These are phyloP conservation scores for Santalum album DNA, from an alignment of 164 flowering plant genomes.

Conservation along the genomic window DNA sequence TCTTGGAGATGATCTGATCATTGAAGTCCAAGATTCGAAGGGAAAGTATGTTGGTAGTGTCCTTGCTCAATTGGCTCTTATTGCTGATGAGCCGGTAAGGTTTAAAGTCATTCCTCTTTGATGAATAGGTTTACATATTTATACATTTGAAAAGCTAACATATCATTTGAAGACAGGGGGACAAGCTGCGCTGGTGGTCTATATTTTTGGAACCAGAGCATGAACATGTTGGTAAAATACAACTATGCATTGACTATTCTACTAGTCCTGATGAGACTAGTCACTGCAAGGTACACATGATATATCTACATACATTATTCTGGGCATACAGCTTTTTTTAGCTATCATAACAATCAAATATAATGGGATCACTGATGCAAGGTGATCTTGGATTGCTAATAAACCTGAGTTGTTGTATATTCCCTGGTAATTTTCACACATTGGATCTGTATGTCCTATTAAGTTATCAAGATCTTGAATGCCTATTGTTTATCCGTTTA, in stretches of 20 bases:
- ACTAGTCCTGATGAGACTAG: neutral
- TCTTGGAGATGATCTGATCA: neutral
- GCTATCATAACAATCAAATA: too few relatives aligned
- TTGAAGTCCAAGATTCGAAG: conserved; percentile 2
- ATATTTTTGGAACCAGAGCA: conserved; percentile 1
- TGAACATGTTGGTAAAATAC: conserved; percentile 2
- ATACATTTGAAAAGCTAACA: neutral
- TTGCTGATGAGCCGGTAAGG: conserved; percentile 2
- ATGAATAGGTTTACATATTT: neutral
- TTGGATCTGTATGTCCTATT: too few relatives aligned
- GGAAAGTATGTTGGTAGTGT: conserved; percentile 1
- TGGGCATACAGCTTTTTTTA: too few relatives aligned
- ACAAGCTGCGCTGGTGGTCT: conserved; percentile 6
- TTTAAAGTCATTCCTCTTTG: neutral
- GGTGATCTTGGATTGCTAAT: too few relatives aligned
- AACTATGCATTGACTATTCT: neutral
- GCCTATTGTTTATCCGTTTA: too few relatives aligned
- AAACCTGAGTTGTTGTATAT: too few relatives aligned
- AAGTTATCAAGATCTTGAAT: too few relatives aligned
- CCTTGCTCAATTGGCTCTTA: conserved; percentile 2
- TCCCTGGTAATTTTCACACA: too few relatives aligned
- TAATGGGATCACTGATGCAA: too few relatives aligned
- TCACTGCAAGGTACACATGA: neutral
- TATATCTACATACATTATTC: too few relatives aligned
- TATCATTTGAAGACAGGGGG: neutral